Evolutionary conservation across 2,329 filamentous ascomycete species (phyloP).

Genomic region (Cladosporium sp.): DNA sequence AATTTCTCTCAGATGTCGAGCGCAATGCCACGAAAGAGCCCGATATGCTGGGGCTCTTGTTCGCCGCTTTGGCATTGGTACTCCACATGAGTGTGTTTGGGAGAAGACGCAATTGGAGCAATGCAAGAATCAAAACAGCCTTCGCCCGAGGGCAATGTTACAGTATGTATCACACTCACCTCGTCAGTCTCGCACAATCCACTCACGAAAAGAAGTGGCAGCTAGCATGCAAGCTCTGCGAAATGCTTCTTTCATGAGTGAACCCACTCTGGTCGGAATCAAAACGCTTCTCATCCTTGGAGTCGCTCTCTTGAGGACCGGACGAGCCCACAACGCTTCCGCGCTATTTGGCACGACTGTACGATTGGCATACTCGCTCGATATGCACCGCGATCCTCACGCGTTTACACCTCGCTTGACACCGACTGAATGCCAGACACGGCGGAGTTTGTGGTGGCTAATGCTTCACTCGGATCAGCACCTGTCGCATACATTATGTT

Average conservation of each 20-base stretch:
- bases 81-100: constrained; percentile 43
- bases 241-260: constrained; percentile 46
- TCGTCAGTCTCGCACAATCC: constrained; percentile 34
- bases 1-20: constrained; percentile 39
- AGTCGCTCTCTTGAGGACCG: constrained; percentile 45
- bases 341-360: constrained; percentile 47
- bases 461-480: constrained; percentile 50
- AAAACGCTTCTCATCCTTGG: constrained; percentile 47
- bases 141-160: constrained; percentile 41
- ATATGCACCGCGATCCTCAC: constrained; percentile 46
- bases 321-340: constrained; percentile 47
- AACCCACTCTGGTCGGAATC: constrained; percentile 43
- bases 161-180: constrained; percentile 34
- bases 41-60: constrained; percentile 46
- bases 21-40: constrained; percentile 42
- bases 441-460: constrained; percentile 49
- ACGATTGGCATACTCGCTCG: constrained; percentile 45
- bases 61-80: constrained; percentile 45
- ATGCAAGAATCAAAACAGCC: constrained; percentile 33
- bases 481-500: constrained; percentile 46
- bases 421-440: constrained; percentile 37
- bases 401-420: constrained; percentile 39
- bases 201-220: constrained; percentile 35
- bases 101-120: constrained; percentile 35
- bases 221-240: constrained; percentile 49